Evolutionary conservation across 2,329 filamentous ascomycete genomes (phyloP), one percentile per base, ranked within the genome.

Genomic region (Penicillium brasilianum): DNA sequence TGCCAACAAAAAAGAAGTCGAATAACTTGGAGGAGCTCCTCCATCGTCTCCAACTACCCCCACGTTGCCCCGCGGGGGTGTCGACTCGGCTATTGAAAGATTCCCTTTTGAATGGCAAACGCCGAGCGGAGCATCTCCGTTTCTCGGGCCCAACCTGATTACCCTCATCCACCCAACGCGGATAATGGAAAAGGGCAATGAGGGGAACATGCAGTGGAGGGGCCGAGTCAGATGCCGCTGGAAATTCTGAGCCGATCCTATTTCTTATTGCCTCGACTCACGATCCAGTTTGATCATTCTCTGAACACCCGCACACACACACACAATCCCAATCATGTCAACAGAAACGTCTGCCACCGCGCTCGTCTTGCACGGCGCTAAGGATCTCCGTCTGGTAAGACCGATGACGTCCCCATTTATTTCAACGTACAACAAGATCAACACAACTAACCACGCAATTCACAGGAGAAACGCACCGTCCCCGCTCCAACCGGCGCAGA

Each of bases 341-440:
- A 55, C 57, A 60, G 60, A 66, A 50, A 62, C 66, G 61, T 66
- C 65, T 41, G 71, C 72, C 46, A 72, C 75, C 60, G 79, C 80
- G 4, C 75, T 82, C n/a, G 85, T 88, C 58, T 80, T 88, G 10
- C 85, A 88, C 68, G 86, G 84, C 55, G 81, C 84, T 30, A 86
- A 86, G 75, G 85, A 88, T 68, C 78, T 88, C 57, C 80, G 84
- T 66, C 78, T 87, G 54, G 86, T 87, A 79, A 66, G 79, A 28
- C 65, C n/a, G 22, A 25, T 34, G 22, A 48, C 50, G 20, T 41
- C 30, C 18, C 36, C 30, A 18, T 30, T 36, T 44, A 37, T 20
- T 20, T 34, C 39, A 20, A 20, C 14, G 39, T 4, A 25, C 18
- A 36, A 9, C 3, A 5, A 34, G 11, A 43, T 20, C 39, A 22